phyloP scores from a whole-genome alignment of 371 early-diverging fungal species.

The Saksenaea vasiformis region DNA sequence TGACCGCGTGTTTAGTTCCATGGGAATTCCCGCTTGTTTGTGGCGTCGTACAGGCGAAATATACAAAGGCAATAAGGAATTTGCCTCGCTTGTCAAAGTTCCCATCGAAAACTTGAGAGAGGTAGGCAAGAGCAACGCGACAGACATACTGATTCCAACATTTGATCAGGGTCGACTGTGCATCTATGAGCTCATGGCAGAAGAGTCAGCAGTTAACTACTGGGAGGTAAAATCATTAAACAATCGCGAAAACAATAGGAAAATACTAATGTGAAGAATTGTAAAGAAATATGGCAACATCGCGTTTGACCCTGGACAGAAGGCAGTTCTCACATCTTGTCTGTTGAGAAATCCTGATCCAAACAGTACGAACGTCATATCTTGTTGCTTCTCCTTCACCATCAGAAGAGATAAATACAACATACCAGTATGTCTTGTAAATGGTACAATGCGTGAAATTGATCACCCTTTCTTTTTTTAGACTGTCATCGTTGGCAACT shows the following conservation, averaged over 20 bases:
- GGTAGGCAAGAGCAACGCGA: neutral
- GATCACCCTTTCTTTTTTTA: constrained; percentile 17
- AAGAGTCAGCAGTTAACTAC: constrained; percentile 88
- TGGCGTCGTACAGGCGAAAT: constrained; percentile 97
- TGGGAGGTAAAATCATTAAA: constrained; percentile 62
- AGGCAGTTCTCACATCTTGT: constrained; percentile 91
- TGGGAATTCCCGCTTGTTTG: constrained; percentile 92
- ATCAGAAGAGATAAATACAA: constrained; percentile 90
- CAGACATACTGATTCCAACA: too few species aligned
- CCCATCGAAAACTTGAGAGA: constrained; percentile 76
- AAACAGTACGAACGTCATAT: constrained; percentile 58
- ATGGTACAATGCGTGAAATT: neutral
- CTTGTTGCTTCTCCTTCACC: constrained; percentile 92
- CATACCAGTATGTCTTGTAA: constrained; percentile 53
- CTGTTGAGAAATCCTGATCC: constrained; percentile 64
- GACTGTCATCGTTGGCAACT: constrained; percentile 83
- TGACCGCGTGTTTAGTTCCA: constrained; percentile 89
- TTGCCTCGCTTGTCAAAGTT: constrained; percentile 84
- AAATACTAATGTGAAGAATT: neutral
- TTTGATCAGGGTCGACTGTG: constrained; percentile 58
- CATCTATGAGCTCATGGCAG: constrained; percentile 93
- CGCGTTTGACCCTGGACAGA: constrained; percentile 93
- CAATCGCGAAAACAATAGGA: neutral
- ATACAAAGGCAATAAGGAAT: constrained; percentile 92
- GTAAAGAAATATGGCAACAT: constrained; percentile 90